These are phyloP conservation scores for Aphanomyces cochlioides DNA, from an alignment of 352 stramenopile genomes.

Conservation along the genomic window DNA sequence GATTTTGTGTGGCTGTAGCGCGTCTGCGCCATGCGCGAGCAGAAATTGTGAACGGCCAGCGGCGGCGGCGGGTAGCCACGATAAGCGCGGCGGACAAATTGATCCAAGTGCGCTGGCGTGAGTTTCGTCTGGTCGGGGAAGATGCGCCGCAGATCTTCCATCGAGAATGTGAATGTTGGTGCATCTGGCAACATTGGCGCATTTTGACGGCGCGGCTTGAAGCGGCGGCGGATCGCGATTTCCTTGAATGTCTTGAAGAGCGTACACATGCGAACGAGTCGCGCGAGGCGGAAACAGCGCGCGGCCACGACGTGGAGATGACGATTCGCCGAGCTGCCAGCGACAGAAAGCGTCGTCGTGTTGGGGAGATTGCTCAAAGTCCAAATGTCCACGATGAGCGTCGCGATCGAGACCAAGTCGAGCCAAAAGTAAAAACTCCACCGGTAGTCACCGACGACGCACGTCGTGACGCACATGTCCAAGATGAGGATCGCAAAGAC, in stretches of 20 bases:
- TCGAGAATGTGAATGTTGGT: background rate
- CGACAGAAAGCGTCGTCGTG: background rate
- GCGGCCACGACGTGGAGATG: background rate
- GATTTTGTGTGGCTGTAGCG: background rate
- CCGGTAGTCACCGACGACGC: slow-evolving; percentile 68
- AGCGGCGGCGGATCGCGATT: slow-evolving; percentile 6
- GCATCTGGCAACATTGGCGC: background rate
- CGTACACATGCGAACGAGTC: slow-evolving; percentile 10
- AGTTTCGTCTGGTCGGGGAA: background rate
- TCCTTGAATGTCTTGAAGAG: slow-evolving; percentile 28
- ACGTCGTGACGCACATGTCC: slow-evolving; percentile 84
- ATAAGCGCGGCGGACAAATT: slow-evolving; percentile 14
- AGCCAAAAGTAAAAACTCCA: slow-evolving; percentile 91
- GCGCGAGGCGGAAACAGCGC: background rate
- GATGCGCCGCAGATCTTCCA: slow-evolving; percentile 18
- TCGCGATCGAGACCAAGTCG: slow-evolving; percentile 82
- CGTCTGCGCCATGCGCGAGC: background rate
- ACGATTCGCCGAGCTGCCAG: background rate
- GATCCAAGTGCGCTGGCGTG: slow-evolving; percentile 11
- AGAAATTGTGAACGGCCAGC: slow-evolving; percentile 17
- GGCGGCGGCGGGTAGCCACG: slow-evolving; percentile 11
- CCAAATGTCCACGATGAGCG: slow-evolving; percentile 71
- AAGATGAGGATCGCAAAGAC: slow-evolving; percentile 84
- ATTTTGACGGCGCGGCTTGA: background rate
- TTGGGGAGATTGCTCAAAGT: background rate